Percentiles rank a stretch among this genome's conserved stretches.
Evolutionary conservation across 176 grass and related monocot species (phyloP).

Genomic region (Carex pumila): DNA sequence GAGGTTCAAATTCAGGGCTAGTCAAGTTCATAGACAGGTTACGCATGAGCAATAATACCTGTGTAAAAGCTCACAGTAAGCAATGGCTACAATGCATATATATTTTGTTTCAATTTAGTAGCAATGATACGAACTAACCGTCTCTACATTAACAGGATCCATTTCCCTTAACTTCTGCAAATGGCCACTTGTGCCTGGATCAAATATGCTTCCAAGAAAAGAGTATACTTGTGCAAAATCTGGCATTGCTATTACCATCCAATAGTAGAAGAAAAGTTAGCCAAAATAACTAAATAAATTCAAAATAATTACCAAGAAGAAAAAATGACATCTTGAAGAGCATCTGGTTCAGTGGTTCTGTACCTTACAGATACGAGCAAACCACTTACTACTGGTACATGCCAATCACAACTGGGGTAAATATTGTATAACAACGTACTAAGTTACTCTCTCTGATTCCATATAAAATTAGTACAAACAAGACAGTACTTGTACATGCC

Average conservation of each 20-base stretch:
- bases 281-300: slow-evolving; percentile 8
- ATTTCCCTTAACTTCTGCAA: slow-evolving; percentile 66
- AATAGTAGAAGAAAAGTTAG: slow-evolving; percentile 19
- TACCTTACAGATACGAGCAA: neutral
- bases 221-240: slow-evolving; percentile 71
- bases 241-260: slow-evolving; percentile 44
- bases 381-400: neutral
- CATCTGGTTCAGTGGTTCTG: neutral
- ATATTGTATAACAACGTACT: neutral
- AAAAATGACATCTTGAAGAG: neutral
- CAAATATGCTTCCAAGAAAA: slow-evolving; percentile 89
- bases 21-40: slow-evolving; percentile 73
- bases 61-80: slow-evolving; percentile 23
- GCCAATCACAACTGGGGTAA: neutral
- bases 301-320: neutral
- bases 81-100: neutral
- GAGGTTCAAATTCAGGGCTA: slow-evolving; percentile 68
- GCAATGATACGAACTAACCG: slow-evolving; percentile 31
- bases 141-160: slow-evolving; percentile 89
- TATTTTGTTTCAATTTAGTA: neutral
- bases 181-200: slow-evolving; percentile 63
- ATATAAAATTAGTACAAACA: neutral
- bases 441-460: neutral
- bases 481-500: neutral
- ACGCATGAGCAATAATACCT: slow-evolving; percentile 78